Conservation (phyloP, 768 basidiomycete species). For the Mycena vitilis region DNA sequence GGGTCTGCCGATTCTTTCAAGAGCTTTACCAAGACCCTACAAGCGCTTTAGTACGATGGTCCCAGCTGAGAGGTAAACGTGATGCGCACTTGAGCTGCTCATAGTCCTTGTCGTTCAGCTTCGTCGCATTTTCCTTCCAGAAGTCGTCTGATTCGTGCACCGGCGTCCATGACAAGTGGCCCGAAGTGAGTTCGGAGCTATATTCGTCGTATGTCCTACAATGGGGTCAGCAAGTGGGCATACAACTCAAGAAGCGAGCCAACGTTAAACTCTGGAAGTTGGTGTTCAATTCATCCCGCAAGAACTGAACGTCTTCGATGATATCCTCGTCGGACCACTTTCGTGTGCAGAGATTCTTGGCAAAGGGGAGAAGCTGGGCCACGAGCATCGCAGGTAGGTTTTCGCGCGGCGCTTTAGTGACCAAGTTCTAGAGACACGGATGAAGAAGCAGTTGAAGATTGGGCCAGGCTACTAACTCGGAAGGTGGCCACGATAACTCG, state of each 20-base stretch:
- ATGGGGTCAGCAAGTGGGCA: slow-evolving; percentile 1
- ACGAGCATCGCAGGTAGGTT: slow-evolving; percentile 96
- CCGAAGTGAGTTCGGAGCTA: slow-evolving; percentile 87
- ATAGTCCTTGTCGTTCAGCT: slow-evolving; percentile 86
- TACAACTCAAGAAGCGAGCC: slow-evolving; percentile 40
- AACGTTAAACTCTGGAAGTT: slow-evolving; percentile 93
- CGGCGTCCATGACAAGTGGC: slow-evolving; percentile 95
- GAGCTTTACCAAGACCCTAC: slow-evolving; percentile 79
- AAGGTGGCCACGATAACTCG: slow-evolving; percentile 94
- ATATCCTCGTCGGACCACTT: slow-evolving; percentile 98
- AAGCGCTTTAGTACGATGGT: background rate
- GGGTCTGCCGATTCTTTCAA: slow-evolving; percentile 79
- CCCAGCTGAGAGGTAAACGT: background rate
- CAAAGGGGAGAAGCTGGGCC: slow-evolving; percentile 85
- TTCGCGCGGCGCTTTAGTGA: slow-evolving; percentile 86
- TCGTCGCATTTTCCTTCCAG: slow-evolving; percentile 95
- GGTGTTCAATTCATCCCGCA: slow-evolving; percentile 85
- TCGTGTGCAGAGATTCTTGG: slow-evolving; percentile 82
- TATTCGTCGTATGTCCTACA: slow-evolving; percentile 96
- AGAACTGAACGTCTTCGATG: slow-evolving; percentile 88
- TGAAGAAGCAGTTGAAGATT: slow-evolving; percentile 13
- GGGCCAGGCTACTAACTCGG: slow-evolving; percentile 61
- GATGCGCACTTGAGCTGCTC: slow-evolving; percentile 81
- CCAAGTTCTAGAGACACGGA: slow-evolving; percentile 73
- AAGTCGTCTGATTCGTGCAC: slow-evolving; percentile 97